Percentiles rank a stretch among this genome's conserved stretches.
Evolutionary conservation across 371 early-diverging fungal genomes (phyloP).

Genomic region (Fennellomyces sp.): DNA sequence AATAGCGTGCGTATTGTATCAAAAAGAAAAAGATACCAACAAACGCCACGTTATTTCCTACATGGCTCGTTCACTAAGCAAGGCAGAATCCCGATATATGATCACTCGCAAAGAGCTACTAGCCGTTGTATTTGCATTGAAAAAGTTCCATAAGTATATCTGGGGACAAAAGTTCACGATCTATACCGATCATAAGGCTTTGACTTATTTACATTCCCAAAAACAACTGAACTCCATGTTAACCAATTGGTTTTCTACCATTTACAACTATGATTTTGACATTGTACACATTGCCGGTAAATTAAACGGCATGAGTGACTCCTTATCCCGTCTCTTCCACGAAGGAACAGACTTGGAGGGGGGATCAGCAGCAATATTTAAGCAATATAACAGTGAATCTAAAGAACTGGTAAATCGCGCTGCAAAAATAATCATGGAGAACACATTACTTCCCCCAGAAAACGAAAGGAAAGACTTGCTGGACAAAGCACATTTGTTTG

Average conservation of each 20-base stretch:
- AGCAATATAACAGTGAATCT: not conserved
- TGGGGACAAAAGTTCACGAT: conserved; percentile 25
- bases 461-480: conserved; percentile 11
- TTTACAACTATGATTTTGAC: conserved; percentile 9
- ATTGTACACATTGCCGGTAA: conserved; percentile 13
- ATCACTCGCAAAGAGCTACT: conserved; percentile 9
- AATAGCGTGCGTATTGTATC: conserved; percentile 35
- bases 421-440: not conserved
- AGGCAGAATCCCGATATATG: conserved; percentile 9
- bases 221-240: conserved; percentile 9
- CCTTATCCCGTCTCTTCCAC: conserved; percentile 8
- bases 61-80: not conserved
- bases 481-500: conserved; percentile 11
- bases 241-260: conserved; percentile 12
- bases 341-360: not conserved
- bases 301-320: conserved; percentile 1
- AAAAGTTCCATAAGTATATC: conserved; percentile 26
- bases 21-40: conserved; percentile 5
- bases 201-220: conserved; percentile 15
- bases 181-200: conserved; percentile 22
- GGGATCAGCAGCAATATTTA: not conserved
- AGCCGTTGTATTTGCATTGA: conserved; percentile 12
- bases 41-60: conserved; percentile 5
- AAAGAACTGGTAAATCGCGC: not conserved
- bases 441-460: not conserved